Evolutionary conservation across 805 yeast genomes (phyloP).

Genomic region (Spathaspora girioi): DNA sequence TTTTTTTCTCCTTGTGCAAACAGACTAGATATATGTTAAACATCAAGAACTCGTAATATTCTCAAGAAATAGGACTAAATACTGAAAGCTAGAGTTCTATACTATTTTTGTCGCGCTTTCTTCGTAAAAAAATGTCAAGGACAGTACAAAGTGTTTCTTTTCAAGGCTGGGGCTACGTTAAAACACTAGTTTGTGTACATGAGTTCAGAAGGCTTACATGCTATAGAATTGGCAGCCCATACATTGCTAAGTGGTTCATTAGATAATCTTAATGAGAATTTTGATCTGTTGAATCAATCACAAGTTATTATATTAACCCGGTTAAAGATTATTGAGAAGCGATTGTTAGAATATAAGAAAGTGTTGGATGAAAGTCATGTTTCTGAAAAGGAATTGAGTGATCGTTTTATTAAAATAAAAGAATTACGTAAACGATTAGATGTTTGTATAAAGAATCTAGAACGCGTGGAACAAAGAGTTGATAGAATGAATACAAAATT

Average conservation of each 20-base stretch:
- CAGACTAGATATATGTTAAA: too few species aligned
- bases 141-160: too few species aligned
- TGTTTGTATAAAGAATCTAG: constrained; percentile 24
- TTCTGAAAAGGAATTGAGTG: constrained; percentile 17
- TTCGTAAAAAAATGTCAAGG: too few species aligned
- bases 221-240: constrained; percentile 58
- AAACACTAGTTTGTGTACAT: neutral
- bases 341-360: constrained; percentile 23
- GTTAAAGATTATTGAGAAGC: constrained; percentile 38
- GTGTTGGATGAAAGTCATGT: constrained; percentile 13
- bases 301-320: constrained; percentile 52
- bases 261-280: constrained; percentile 46
- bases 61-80: too few species aligned
- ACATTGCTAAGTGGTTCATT: constrained; percentile 51
- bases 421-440: constrained; percentile 30
- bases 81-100: too few species aligned
- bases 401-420: constrained; percentile 19
- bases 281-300: constrained; percentile 53
- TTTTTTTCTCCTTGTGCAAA: too few species aligned
- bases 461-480: constrained; percentile 33
- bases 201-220: constrained; percentile 35
- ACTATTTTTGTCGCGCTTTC: too few species aligned
- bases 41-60: too few species aligned
- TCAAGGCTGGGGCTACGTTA: too few species aligned
- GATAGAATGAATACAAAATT: constrained; percentile 15